Evolutionary conservation across 768 basidiomycete genomes (phyloP).

Genomic region (Suillus hirtellus): DNA sequence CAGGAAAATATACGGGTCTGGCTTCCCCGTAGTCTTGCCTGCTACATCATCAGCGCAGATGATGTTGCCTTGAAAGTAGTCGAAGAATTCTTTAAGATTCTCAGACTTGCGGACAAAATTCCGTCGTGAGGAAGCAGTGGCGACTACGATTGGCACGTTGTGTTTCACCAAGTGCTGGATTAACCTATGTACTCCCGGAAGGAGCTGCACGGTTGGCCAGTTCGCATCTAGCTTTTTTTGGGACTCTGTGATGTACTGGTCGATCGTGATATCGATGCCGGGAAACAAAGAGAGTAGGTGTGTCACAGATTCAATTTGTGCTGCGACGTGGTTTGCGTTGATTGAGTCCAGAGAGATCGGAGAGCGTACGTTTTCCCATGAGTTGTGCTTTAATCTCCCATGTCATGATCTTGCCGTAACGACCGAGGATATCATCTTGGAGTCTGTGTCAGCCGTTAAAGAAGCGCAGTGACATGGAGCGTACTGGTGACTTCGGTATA

Average conservation of each 20-base stretch:
- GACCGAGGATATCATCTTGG: conserved; percentile 69
- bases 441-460: not conserved
- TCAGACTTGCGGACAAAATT: conserved; percentile 70
- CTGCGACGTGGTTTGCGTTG: conserved; percentile 36
- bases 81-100: conserved; percentile 59
- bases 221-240: conserved; percentile 56
- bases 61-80: conserved; percentile 57
- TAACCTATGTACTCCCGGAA: conserved; percentile 74
- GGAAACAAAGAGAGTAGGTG: conserved; percentile 80
- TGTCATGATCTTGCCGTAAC: conserved; percentile 75
- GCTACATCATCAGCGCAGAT: conserved; percentile 74
- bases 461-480: conserved; percentile 20
- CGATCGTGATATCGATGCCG: conserved; percentile 61
- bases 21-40: conserved; percentile 66
- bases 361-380: conserved; percentile 75
- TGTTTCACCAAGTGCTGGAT: conserved; percentile 69
- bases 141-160: conserved; percentile 75
- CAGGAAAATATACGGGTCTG: conserved; percentile 80
- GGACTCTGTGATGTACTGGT: conserved; percentile 59
- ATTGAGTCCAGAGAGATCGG: not conserved
- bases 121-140: conserved; percentile 69
- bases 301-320: conserved; percentile 61
- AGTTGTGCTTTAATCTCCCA: conserved; percentile 89
- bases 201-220: conserved; percentile 69
- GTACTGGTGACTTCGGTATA: conserved; percentile 80